Conservation (phyloP, 2,329 filamentous ascomycete species). For the Beauveria sp. region DNA sequence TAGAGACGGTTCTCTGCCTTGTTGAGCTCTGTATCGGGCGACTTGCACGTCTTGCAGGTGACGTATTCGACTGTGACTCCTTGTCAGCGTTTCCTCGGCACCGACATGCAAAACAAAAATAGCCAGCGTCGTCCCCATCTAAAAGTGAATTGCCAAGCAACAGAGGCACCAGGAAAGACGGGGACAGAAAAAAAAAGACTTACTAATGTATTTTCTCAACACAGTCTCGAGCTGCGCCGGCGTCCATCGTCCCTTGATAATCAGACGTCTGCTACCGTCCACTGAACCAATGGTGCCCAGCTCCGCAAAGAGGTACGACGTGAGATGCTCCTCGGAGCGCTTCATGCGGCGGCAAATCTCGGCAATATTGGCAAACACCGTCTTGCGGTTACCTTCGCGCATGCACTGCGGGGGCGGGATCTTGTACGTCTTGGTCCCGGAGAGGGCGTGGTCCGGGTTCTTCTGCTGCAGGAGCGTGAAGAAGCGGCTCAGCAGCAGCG, state of each 20-base stretch:
- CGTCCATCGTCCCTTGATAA: slow-evolving; percentile 99
- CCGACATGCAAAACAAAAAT: neutral
- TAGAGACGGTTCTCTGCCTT: slow-evolving; percentile 99
- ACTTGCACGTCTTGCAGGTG: slow-evolving; percentile 97
- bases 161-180: too few species aligned
- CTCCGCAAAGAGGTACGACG: slow-evolving; percentile 93
- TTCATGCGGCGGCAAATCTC: slow-evolving; percentile 99
- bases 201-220: slow-evolving; percentile 87
- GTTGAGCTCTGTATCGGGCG: slow-evolving; percentile 89
- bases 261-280: slow-evolving; percentile 82
- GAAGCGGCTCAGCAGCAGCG: slow-evolving; percentile 80
- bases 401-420: slow-evolving; percentile 99
- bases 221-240: slow-evolving; percentile 99
- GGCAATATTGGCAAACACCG: slow-evolving; percentile 97
- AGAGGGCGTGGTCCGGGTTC: slow-evolving; percentile 90
- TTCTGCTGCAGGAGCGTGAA: slow-evolving; percentile 91
- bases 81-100: too few species aligned
- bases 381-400: slow-evolving; percentile 99
- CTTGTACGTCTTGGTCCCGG: slow-evolving; percentile 92
- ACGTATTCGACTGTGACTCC: slow-evolving; percentile 73
- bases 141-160: too few species aligned
- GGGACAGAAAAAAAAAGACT: slow-evolving; percentile 26
- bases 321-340: slow-evolving; percentile 92
- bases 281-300: slow-evolving; percentile 95
- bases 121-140: neutral